Evolutionary conservation across 371 early-diverging fungal species (phyloP), one percentile per base, ranked within the genome.

Genomic region (Syncephalastrum sp.): DNA sequence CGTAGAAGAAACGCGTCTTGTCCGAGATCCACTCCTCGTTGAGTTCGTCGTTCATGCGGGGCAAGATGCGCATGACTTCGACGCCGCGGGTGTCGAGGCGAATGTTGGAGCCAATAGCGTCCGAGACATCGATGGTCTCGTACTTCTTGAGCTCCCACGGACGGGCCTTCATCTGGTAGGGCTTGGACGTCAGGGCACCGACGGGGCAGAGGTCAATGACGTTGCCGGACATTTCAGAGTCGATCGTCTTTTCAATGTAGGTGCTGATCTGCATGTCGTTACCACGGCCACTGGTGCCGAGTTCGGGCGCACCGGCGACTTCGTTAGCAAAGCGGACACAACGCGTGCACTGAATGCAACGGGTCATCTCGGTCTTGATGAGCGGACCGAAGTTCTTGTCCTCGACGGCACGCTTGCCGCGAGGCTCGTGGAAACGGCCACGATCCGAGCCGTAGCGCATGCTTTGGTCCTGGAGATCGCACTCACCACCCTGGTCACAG

Each of bases 11-110:
- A 54, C 98, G 89, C 43, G 96, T 95, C 85, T 96, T 97, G 82
- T 98, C 98, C 12, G 93, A 92, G 54, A 98, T 94, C 98, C 98
- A 98, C 82, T 98, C 98, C 72, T 95, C 95, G 79, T 98, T 98
- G 65, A 98, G 81, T 33, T 92, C 96, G 61, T 98, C 98, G 78
- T 97, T 97, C 68, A 93, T 74, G 44, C 95, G 87, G 27, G 98
- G 98, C 33, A 96, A 73, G 41, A 98, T 85, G 62, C 98, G 90
- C 93, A 98, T 91, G 23, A 98, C 96, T 71, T 98, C 97, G 52
- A 90, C 81, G 65, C 98, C 98, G 54, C 97, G 92, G 16, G 96
- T 91, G 72, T 98, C 98, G 50, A 98, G 83, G 59, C 97, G 90
- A 72, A 98, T 96, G 85, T 90, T 95, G 72, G 86, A 86, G 47